Conservation (phyloP, 768 basidiomycete species). For the Leccinum longicurvipes region DNA sequence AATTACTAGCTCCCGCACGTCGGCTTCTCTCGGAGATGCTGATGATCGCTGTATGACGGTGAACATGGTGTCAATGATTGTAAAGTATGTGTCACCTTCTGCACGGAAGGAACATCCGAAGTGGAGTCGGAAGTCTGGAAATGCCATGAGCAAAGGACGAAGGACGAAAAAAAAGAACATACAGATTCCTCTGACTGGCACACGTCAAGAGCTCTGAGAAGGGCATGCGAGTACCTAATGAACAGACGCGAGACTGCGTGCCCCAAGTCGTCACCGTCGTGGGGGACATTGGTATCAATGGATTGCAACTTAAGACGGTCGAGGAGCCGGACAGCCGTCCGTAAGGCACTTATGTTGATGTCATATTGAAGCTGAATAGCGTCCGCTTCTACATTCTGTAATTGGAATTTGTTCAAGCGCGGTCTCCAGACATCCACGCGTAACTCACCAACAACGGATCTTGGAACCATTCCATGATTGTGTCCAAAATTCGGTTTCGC, state of each 20-base stretch:
- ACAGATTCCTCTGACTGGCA: conserved; percentile 49
- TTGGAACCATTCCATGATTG: conserved; percentile 77
- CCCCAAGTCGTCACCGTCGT: conserved; percentile 58
- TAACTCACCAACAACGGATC: conserved; percentile 48
- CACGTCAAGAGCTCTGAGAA: conserved; percentile 59
- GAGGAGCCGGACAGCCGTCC: conserved; percentile 70
- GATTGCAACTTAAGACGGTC: conserved; percentile 70
- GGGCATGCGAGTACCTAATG: conserved; percentile 66
- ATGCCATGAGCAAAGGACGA: conserved; percentile 4
- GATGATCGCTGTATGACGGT: conserved; percentile 38
- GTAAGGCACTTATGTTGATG: conserved; percentile 69
- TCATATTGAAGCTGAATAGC: conserved; percentile 48
- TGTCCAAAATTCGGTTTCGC: conserved; percentile 71
- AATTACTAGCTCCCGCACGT: conserved; percentile 74
- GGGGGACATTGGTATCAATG: conserved; percentile 46
- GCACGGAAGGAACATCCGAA: conserved; percentile 47
- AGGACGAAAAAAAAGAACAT: conserved; percentile 10
- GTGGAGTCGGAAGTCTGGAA: conserved; percentile 45
- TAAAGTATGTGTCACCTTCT: conserved; percentile 36
- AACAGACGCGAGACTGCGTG: conserved; percentile 78
- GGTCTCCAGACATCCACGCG: not conserved
- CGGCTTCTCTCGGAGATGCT: conserved; percentile 49
- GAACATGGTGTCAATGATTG: not conserved
- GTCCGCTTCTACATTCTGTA: conserved; percentile 38
- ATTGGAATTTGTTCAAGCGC: not conserved